Conservation (phyloP, 202 grass and related monocot genomes). For the Hordeum pubiflorum region DNA sequence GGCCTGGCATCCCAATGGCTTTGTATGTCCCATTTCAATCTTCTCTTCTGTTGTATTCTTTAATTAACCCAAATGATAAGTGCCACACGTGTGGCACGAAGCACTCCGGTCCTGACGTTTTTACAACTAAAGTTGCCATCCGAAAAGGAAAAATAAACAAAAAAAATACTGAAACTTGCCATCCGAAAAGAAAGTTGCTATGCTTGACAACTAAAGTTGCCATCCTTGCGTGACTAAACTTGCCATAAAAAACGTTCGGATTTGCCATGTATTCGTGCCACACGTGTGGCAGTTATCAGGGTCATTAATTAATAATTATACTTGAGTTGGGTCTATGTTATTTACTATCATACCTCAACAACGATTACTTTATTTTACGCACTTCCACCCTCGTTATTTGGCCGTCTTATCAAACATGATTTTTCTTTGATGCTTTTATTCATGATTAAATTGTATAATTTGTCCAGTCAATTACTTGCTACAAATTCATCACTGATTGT, state of each 20-base stretch:
- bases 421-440: conserved; percentile 5
- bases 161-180: too few species aligned
- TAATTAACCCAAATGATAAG: not conserved
- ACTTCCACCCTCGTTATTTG: not conserved
- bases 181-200: too few species aligned
- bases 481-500: conserved; percentile 26
- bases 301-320: too few species aligned
- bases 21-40: not conserved
- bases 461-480: conserved; percentile 14
- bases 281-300: too few species aligned
- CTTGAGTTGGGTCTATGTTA: not conserved
- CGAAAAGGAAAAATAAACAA: too few species aligned
- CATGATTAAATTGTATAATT: not conserved
- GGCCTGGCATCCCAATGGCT: not conserved
- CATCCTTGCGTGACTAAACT: too few species aligned
- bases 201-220: too few species aligned
- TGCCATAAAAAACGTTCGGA: too few species aligned
- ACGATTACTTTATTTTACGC: not conserved
- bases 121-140: too few species aligned
- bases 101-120: too few species aligned
- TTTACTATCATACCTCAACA: not conserved
- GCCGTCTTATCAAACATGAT: not conserved
- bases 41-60: conserved; percentile 2
- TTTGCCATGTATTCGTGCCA: too few species aligned
- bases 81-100: too few species aligned